Evolutionary conservation across 305 asterid genomes (phyloP), one percentile per base, ranked within the genome.

Genomic region (Solanum hybrid): DNA sequence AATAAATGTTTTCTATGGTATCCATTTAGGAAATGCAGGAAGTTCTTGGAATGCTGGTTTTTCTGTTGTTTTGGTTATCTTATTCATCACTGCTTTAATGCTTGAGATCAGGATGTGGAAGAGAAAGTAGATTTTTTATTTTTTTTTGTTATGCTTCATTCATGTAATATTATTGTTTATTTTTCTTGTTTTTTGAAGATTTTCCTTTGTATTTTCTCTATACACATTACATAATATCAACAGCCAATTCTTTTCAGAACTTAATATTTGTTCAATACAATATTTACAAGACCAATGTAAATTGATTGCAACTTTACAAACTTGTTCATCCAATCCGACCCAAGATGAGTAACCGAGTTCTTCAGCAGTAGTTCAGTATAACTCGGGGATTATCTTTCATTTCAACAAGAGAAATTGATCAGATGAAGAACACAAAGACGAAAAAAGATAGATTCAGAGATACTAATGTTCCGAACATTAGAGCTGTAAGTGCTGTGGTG

Each of bases 1-100:
- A 2, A 80, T 92, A 5, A 97, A 97, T 88, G 95, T 97, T 86
- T 97, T 96, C 89, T 95, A 95, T 20, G 99, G 99, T 26, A 95
- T 97, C 83, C 95, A 92, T 89, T 90, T 97, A 40, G 95, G 92
- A 2, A 57, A 89, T 6, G 97, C 93, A 2, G 99, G 98, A 29
- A 89, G 90, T 6, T 78, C 90, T 0, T 97, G 99, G 99, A 97
- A 96, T 28, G 94, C 94, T 64, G 97, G 96, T 87, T 97, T 91
- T 90, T 97, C 97, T 34, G 89, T 87, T 46, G 93, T 89, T 88
- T 94, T 97, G 76, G 95, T 91, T 37, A 0, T 92, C 11, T 79
- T 97, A 6, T 92, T 96, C 91, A 29, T 93, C 89, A 84, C 90
- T 79, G 39, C 94, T 31, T 87, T 92, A 31, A 22, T 93, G 86